Evolutionary conservation across 169 alveolate species (phyloP).

Genomic region (Plasmodium cynomolgi): DNA sequence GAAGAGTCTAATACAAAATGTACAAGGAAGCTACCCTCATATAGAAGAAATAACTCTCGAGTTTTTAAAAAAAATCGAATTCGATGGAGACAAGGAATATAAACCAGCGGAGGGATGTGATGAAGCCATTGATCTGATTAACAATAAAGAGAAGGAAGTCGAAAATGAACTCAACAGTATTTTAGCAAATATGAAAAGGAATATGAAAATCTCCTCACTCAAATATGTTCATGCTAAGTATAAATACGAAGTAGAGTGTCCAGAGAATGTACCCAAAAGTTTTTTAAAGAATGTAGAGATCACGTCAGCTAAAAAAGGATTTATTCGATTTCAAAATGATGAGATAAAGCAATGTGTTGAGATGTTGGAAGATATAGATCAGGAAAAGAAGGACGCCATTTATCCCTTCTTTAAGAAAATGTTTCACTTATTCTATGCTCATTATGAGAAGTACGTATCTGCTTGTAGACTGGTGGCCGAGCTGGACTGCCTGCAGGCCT

Average conservation of each 20-base stretch:
- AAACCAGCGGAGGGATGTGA: conserved; percentile 80
- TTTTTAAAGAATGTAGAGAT: conserved; percentile 87
- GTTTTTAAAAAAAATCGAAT: conserved; percentile 76
- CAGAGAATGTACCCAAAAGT: conserved; percentile 84
- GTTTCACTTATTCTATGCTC: conserved; percentile 86
- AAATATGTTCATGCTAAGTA: conserved; percentile 88
- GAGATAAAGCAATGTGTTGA: conserved; percentile 80
- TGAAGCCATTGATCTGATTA: conserved; percentile 68
- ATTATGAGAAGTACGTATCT: conserved; percentile 73
- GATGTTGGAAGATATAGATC: conserved; percentile 91
- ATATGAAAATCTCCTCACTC: conserved; percentile 55
- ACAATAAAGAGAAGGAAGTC: conserved; percentile 26
- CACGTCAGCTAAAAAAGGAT: conserved; percentile 94
- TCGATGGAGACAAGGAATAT: conserved; percentile 78
- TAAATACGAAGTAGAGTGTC: conserved; percentile 93
- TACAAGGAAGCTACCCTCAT: conserved; percentile 79
- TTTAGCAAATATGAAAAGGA: conserved; percentile 45
- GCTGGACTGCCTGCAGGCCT: conserved; percentile 92
- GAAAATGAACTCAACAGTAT: conserved; percentile 60
- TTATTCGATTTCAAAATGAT: conserved; percentile 85
- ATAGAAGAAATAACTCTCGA: conserved; percentile 74
- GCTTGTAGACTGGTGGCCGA: conserved; percentile 86
- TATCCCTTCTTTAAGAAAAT: conserved; percentile 86
- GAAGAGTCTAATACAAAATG: background rate
- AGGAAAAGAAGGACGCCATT: conserved; percentile 86